Base-by-base conservation (phyloP, 2,329 filamentous ascomycete genomes). In the Colletotrichum filicis region DNA sequence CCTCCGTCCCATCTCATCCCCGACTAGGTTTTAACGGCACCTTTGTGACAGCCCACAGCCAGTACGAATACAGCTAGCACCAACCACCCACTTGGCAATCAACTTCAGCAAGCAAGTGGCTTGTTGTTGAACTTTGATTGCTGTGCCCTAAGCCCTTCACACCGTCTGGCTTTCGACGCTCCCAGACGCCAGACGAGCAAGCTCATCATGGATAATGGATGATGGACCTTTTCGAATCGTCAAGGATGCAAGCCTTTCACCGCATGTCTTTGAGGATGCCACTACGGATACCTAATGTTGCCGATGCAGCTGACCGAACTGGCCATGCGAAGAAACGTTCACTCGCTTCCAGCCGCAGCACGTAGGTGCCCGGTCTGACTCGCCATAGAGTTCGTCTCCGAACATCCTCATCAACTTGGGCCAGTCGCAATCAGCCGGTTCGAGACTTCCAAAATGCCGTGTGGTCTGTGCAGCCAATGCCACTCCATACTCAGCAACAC, bases 361-460 rank as follows among this genome's bases (percentile, higher is more conserved):
- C 42, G 46, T 30, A 59, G 53, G 53, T 69, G 59, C 71, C 46
- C 49, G 35, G 24, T 49, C 60, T 73, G 66, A 73, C 71, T 73
- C 71, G 71, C 26, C 22, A 66, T 65, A 70, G 60, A 73, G 55
- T 71, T 73, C 32, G 46, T 56, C 28, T 35, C 60, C 56, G 70
- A 73, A 61, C 55, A 73, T 73, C 61, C 32, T 73, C 67, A 73
- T 73, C 71, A 70, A 16, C 49, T 26, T 64, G 32, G 60, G 37
- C 61, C 71, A 73, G 71, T 73, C 66, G 66, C 66, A 73, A 73
- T 73, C 71, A 66, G 35, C 61, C 61, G 60, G 71, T 56, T 73
- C 35, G 58, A 66, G 56, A 53, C 67, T 73, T 71, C 56, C 66
- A 66, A 61, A 35, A 61, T 71, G 71, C 61, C 61, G 66, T 42